A percentile compares a stretch with the other conserved stretches of the same genome.
Conservation (phyloP, 306 rosid species). For the Abrus pulchellus region DNA sequence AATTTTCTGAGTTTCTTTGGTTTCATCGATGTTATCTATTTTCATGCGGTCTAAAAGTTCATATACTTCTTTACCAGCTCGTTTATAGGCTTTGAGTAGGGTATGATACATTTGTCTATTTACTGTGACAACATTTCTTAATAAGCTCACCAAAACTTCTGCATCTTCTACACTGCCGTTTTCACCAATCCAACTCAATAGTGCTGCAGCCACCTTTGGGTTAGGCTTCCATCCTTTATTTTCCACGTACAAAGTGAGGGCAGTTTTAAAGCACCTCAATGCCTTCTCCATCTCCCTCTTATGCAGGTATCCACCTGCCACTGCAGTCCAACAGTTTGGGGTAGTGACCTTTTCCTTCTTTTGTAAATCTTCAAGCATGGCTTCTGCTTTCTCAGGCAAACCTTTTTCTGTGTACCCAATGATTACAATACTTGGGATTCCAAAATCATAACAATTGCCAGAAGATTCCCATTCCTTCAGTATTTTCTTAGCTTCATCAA, state of each 20-base stretch:
- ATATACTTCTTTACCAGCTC: conserved; percentile 65
- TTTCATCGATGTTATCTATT: conserved; percentile 58
- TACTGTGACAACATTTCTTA: conserved; percentile 55
- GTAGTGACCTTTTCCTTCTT: conserved; percentile 66
- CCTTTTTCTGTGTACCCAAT: conserved; percentile 62
- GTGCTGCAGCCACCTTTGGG: conserved; percentile 37
- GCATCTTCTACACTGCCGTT: conserved; percentile 65
- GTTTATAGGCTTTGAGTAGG: conserved; percentile 62
- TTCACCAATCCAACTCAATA: conserved; percentile 75
- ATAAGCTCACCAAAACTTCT: conserved; percentile 62
- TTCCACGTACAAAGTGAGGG: conserved; percentile 51
- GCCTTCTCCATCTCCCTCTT: conserved; percentile 71
- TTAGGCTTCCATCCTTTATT: conserved; percentile 73
- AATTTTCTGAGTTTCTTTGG: conserved; percentile 56
- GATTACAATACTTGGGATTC: conserved; percentile 65
- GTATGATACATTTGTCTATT: conserved; percentile 64
- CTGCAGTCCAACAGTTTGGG: conserved; percentile 67
- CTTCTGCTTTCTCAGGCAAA: conserved; percentile 70
- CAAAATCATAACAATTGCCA: conserved; percentile 75
- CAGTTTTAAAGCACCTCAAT: conserved; percentile 63
- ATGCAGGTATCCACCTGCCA: conserved; percentile 64
- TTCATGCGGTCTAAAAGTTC: conserved; percentile 64
- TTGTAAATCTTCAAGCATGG: conserved; percentile 65
- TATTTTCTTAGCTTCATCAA: conserved; percentile 76
- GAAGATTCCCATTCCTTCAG: conserved; percentile 82